Evolutionary conservation across 306 rosid species (phyloP), one percentile per base, ranked within the genome.

Genomic region (Canavalia ensiformis): DNA sequence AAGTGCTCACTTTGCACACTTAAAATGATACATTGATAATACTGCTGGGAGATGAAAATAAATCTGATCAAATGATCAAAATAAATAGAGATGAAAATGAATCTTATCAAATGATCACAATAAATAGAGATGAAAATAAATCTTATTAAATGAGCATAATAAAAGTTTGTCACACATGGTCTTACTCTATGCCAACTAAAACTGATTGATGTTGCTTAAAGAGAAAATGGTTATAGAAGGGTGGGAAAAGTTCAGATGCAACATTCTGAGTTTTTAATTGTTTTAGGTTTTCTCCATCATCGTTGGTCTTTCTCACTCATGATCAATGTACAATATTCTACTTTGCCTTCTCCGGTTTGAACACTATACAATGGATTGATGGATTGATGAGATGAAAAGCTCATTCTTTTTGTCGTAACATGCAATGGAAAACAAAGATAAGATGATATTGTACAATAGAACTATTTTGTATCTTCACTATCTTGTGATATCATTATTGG

Each of bases 361-460:
- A 37, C 41, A 37, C 41, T 37, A 37, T 37, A 37, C 41, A 37
- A 37, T 37, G 41, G 4, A 37, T 37, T 4, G 4, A 37, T 37
- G 41, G 4, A 37, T 37, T 4, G 4, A 37, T 37, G 41, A 0
- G 1, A 37, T 37, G 41, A 37, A 37, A 37, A 37, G 4, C 41
- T 1, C 25, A 6, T 56, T 56, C 55, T 13, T 55, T 55, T 55
- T 25, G 12, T 41, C 47, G 30, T 55, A 37, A 37, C 25, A 11
- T 25, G 39, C 72, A 71, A 44, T 47, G 44, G 45, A 49, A 37
- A 60, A 60, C 10, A 35, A 3, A 44, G 50, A 80, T 37, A 41
- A 39, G 34, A 59, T 70, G 47, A 33, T 67, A n/a, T 78, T 67
- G 52, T 55, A 41, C 57, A 42, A 67, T 6, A 13, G 58, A 78